A percentile compares a stretch with the other conserved stretches of the same genome.
phyloP scores from a whole-genome alignment of 345 rosid species.

The Populus pruinosa region DNA sequence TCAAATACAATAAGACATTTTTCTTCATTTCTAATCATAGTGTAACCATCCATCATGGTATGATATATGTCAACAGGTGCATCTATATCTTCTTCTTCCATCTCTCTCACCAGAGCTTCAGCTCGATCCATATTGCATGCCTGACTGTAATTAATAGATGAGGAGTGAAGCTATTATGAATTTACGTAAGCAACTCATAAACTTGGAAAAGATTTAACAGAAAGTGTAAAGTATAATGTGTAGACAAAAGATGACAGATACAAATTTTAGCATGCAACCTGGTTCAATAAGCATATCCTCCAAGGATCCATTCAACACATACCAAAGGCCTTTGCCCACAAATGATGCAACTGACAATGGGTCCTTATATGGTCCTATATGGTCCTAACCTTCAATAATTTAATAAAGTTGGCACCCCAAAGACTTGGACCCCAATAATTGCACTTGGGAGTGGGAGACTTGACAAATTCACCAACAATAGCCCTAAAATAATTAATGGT shows the following conservation, averaged over 20 bases:
- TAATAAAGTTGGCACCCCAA: background rate
- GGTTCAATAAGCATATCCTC: background rate
- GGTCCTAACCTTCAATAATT: background rate
- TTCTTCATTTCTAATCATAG: constrained; percentile 71
- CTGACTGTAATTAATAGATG: constrained; percentile 50
- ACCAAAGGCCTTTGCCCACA: background rate
- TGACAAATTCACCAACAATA: background rate
- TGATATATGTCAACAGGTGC: constrained; percentile 90
- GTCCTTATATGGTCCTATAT: background rate
- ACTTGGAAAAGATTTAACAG: background rate
- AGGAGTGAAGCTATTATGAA: constrained; percentile 15
- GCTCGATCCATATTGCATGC: constrained; percentile 71
- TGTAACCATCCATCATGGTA: constrained; percentile 98
- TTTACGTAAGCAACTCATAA: constrained; percentile 4
- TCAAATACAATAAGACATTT: constrained; percentile 82
- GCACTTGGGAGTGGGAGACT: background rate
- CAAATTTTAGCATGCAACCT: background rate
- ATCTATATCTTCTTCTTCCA: constrained; percentile 97
- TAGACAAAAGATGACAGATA: background rate
- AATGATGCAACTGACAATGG: background rate
- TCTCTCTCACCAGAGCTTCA: constrained; percentile 82
- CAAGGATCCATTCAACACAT: background rate
- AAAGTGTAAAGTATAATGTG: background rate
- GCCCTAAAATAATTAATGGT: background rate
- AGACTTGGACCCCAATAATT: background rate